Evolutionary conservation across 768 basidiomycete genomes (phyloP), one percentile per base, ranked within the genome.

Genomic region (Tubosaeta sp.): DNA sequence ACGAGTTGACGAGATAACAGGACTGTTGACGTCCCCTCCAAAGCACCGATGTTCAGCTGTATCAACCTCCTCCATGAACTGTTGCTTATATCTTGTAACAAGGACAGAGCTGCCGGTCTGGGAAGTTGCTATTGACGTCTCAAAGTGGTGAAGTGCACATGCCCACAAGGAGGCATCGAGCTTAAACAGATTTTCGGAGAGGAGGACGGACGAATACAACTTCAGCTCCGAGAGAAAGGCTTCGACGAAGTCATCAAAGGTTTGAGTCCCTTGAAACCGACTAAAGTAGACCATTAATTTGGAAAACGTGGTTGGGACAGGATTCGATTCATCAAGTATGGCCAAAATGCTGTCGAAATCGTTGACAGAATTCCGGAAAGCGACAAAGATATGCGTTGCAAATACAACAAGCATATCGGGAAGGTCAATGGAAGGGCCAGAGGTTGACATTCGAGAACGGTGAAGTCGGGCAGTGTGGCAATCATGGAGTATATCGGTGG

Each of bases 81-180:
- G 59, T 27, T 60, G 62, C n/a, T 73, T 72, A 54, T 74, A 71
- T 27, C 57, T 55, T 46, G 66, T 64, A 41, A 74, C 54, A 35
- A 65, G 61, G 12, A 56, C 38, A 39, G 57, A 55, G 40, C 46
- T 47, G 35, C 49, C 60, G 44, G 61, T 61, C 48, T 63, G 60
- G 31, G 59, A 44, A 27, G 46, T 51, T 19, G 58, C 51, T 36
- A 68, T 49, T 25, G 58, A 59, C 36, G 64, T 59, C 52, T 82
- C 80, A 47, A 80, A 67, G 51, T 76, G 69, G 34, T 65, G 69
- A 21, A 82, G 74, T 6, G 74, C 74, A 48, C 76, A 78, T 14
- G 73, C 71, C 75, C 77, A 82, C 21, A 82, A 57, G 9, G 78
- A 78, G 9, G 79, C 77, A 46, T 81, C 78, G 16, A 79, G 68